These are phyloP conservation scores for Zanthoxylum bungeanum DNA, from an alignment of 345 rosid species.

Conservation along the genomic window DNA sequence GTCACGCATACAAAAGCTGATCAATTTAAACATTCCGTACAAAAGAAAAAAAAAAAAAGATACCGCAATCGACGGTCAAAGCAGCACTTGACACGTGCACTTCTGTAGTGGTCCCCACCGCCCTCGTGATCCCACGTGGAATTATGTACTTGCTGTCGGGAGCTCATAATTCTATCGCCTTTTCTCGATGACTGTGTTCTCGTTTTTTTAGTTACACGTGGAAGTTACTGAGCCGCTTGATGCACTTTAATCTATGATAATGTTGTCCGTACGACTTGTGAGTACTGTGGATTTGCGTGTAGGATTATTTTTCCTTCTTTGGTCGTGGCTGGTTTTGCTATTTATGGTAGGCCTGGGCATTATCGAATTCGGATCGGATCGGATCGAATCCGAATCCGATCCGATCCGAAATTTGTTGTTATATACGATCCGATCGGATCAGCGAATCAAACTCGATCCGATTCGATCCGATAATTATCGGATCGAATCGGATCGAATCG, in stretches of 20 bases:
- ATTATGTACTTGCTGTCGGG: slow-evolving; percentile 30
- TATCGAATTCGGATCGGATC: too few species aligned
- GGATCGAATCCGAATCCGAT: too few species aligned
- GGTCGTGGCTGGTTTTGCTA: not conserved
- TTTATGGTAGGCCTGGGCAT: not conserved
- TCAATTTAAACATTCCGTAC: slow-evolving; percentile 22
- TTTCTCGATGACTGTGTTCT: too few species aligned
- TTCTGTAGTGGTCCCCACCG: slow-evolving; percentile 11
- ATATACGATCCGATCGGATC: too few species aligned
- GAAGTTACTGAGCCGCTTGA: not conserved
- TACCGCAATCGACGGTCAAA: slow-evolving; percentile 33
- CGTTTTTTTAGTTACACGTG: not conserved
- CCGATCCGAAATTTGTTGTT: too few species aligned
- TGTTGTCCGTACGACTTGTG: not conserved
- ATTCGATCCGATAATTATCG: too few species aligned
- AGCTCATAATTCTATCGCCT: slow-evolving; percentile 5
- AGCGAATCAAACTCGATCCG: too few species aligned
- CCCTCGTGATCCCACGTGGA: slow-evolving; percentile 34
- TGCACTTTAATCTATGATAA: not conserved
- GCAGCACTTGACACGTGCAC: slow-evolving; percentile 27
- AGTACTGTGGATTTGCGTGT: not conserved
- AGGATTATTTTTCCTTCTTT: not conserved
- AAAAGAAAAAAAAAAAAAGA: not conserved
- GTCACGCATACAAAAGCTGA: not conserved
- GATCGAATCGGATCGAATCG: not conserved